These are phyloP conservation scores for Zygosaccharomyces bisporus DNA, from an alignment of 805 yeast species.

Conservation along the genomic window DNA sequence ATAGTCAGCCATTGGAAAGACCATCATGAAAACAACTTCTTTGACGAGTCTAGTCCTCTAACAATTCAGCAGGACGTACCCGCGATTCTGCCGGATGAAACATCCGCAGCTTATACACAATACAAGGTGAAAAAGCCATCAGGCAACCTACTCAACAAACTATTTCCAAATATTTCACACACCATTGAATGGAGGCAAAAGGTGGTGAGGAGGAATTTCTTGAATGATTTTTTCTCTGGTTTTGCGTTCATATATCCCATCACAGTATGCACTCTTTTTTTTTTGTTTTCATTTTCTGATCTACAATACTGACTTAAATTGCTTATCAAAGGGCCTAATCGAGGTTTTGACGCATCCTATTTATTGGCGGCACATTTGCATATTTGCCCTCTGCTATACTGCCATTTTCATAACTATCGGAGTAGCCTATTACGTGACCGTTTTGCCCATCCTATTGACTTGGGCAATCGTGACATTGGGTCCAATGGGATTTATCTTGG, in stretches of 20 bases:
- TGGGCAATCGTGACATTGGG: slow-evolving; percentile 31
- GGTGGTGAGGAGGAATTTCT: slow-evolving; percentile 11
- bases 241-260: slow-evolving; percentile 22
- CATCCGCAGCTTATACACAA: not conserved
- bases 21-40: not conserved
- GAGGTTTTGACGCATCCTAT: slow-evolving; percentile 22
- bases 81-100: not conserved
- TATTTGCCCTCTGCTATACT: slow-evolving; percentile 25
- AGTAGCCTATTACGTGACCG: slow-evolving; percentile 22
- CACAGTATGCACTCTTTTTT: slow-evolving; percentile 15
- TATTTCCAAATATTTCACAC: not conserved
- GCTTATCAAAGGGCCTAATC: slow-evolving; percentile 24
- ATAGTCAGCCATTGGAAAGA: slow-evolving; percentile 6
- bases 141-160: not conserved
- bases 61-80: not conserved
- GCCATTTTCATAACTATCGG: slow-evolving; percentile 25
- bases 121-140: not conserved
- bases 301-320: slow-evolving; percentile 3
- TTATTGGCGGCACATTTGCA: slow-evolving; percentile 31
- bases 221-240: slow-evolving; percentile 17
- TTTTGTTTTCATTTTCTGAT: slow-evolving; percentile 1
- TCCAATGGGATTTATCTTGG: slow-evolving; percentile 32
- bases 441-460: slow-evolving; percentile 29
- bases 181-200: slow-evolving; percentile 4
- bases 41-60: not conserved